Base-by-base conservation (phyloP, 805 yeast genomes). In the Pichia ethanolica region DNA sequence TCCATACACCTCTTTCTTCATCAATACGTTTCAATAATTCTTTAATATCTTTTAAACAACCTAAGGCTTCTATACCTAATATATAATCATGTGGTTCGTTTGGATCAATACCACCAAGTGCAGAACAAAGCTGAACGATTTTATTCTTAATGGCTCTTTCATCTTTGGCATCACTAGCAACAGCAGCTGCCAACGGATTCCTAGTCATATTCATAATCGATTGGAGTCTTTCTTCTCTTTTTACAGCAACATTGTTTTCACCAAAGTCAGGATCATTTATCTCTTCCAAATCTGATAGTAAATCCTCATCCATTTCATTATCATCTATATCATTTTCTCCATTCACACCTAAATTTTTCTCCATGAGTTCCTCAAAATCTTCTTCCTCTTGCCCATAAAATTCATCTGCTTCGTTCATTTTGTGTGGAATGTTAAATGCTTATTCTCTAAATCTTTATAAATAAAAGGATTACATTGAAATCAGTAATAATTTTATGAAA, bases 31-130 rank as follows among this genome's bases (percentile, higher is more conserved):
- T 81, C 47, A 93, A 76, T 97, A 98, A 91, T 57, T 86, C 74
- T 62, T 88, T 89, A 53, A 93, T 66, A 66, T 93, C 99, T 57
- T 86, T 83, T 34, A 93, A 67, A 66, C 97, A 89, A 0, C 89
- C 89, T 48, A 79, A 64, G 3, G 95, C 95, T 60, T 91, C 97
- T 51, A 84, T 89, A 10, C 98, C 98, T 3, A 90, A 73, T 52
- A 78, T 79, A 60, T 93, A 93, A 1, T 66, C 63, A 3, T 62
- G 54, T 5, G 67, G 63, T 12, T 50, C 47, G 1, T 83, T 67
- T 44, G 83, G 78, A 65, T 90, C 97, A 0, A 83, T 77, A 1
- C 97, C 98, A 47, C 99, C 99, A 3, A 91, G 73, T 0, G 98
- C 96, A 4, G 96, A 79, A 4, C 89, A 88, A 38, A 90, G 72